These are phyloP conservation scores for Lecanicillium sp. DNA, from an alignment of 2,329 filamentous ascomycete species.

Conservation along the genomic window DNA sequence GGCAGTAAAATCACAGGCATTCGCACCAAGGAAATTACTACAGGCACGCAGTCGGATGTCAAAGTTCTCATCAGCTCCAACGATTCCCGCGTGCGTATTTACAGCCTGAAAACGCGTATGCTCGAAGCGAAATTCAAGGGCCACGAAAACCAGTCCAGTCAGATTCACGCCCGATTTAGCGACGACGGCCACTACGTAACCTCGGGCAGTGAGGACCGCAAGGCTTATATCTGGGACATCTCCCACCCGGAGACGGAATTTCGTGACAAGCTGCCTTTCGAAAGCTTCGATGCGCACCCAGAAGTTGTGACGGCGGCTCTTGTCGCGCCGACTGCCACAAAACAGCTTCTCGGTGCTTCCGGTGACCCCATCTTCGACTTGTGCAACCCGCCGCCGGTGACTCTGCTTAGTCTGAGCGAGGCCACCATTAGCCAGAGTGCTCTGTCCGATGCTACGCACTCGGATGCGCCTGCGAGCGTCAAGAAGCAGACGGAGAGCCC, in stretches of 20 bases:
- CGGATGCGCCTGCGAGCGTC: constrained; percentile 25
- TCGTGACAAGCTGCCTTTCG: constrained; percentile 74
- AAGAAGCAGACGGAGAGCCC: constrained; percentile 62
- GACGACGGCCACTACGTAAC: constrained; percentile 83
- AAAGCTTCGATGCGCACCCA: constrained; percentile 86
- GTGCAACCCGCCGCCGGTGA: constrained; percentile 90
- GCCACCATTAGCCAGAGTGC: constrained; percentile 37
- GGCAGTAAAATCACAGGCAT: constrained; percentile 98
- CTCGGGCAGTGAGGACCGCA: constrained; percentile 87
- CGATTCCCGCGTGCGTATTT: constrained; percentile 85
- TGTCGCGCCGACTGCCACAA: constrained; percentile 73
- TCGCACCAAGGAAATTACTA: constrained; percentile 56
- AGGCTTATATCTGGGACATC: constrained; percentile 80
- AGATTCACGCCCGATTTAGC: constrained; percentile 84
- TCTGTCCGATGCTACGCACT: constrained; percentile 30
- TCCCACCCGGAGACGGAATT: constrained; percentile 49
- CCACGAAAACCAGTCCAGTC: constrained; percentile 82
- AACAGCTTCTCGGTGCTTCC: constrained; percentile 70
- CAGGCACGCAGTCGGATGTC: constrained; percentile 51
- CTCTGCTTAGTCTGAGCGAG: constrained; percentile 69
- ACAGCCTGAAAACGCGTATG: constrained; percentile 78
- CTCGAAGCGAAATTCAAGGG: constrained; percentile 88
- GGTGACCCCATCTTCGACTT: constrained; percentile 93
- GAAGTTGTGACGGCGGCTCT: constrained; percentile 85
- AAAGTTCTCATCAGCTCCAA: constrained; percentile 92